Conservation (phyloP, 345 rosid genomes). For the Pistacia atlantica region DNA sequence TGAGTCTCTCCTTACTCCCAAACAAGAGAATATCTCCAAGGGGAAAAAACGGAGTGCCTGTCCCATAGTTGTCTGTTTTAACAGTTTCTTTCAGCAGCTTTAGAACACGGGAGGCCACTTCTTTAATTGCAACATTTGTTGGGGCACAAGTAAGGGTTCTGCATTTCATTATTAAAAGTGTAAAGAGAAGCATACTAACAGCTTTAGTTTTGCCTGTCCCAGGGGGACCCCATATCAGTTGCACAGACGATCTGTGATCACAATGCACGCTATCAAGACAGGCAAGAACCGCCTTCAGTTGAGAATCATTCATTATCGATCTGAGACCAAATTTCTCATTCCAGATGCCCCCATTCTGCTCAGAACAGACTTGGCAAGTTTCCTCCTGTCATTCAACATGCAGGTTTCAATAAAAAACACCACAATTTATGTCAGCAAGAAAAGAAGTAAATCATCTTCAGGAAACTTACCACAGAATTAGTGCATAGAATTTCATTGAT, state of each 20-base stretch:
- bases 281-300: slow-evolving; percentile 25
- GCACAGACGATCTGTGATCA: slow-evolving; percentile 32
- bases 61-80: not conserved
- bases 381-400: slow-evolving; percentile 28
- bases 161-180: slow-evolving; percentile 34
- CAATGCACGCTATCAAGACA: slow-evolving; percentile 30
- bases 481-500: too few relatives aligned
- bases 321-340: not conserved
- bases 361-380: slow-evolving; percentile 23
- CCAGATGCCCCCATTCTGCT: not conserved
- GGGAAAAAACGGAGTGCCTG: slow-evolving; percentile 3
- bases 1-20: slow-evolving; percentile 46
- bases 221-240: slow-evolving; percentile 60
- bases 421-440: not conserved
- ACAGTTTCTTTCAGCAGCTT: slow-evolving; percentile 23
- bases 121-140: slow-evolving; percentile 49
- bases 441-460: too few relatives aligned
- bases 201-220: slow-evolving; percentile 21
- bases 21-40: slow-evolving; percentile 41
- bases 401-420: not conserved
- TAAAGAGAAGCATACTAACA: slow-evolving; percentile 28
- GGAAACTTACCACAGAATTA: too few relatives aligned
- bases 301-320: slow-evolving; percentile 36
- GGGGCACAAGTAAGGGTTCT: slow-evolving; percentile 49
- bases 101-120: slow-evolving; percentile 30